phyloP scores from a whole-genome alignment of 148 eudicot genomes.

The Rhododendron williamsianum region DNA sequence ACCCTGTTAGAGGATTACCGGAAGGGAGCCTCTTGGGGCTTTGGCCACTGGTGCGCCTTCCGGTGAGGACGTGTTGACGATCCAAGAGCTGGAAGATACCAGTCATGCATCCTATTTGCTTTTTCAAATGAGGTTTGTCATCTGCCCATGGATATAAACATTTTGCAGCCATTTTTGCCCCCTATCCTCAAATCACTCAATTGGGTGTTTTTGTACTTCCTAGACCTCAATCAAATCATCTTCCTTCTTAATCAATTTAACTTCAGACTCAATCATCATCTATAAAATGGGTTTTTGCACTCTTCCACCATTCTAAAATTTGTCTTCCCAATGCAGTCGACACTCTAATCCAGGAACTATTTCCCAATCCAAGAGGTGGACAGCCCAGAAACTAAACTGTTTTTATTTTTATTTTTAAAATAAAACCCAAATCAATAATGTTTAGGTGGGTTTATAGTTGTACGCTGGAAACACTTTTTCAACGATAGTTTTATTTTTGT shows the following conservation, averaged over 20 bases:
- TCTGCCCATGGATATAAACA: conserved; percentile 78
- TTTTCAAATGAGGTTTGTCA: conserved; percentile 85
- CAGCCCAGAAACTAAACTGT: conserved; percentile 2
- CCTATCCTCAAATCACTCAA: conserved; percentile 13
- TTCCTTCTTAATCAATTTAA: neutral
- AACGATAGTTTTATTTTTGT: no score
- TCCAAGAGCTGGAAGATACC: conserved; percentile 81
- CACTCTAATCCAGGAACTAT: neutral
- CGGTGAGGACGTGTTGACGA: conserved; percentile 49
- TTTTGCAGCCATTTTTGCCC: conserved; percentile 71
- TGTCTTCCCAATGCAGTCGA: neutral
- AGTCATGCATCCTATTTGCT: conserved; percentile 90
- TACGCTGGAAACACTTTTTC: no score
- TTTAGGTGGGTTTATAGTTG: no score
- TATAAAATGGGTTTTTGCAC: neutral
- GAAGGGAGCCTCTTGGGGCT: neutral
- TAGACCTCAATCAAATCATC: conserved; percentile 1
- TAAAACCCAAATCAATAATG: no score
- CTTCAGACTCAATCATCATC: neutral
- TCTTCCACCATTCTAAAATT: neutral
- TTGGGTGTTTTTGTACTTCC: neutral
- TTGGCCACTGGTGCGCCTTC: conserved; percentile 33
- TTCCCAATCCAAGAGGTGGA: neutral
- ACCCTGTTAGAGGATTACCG: neutral
- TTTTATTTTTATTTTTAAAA: no score